Evolutionary conservation across 805 yeast genomes (phyloP).

Genomic region (Nakazawaea wyomingensis): DNA sequence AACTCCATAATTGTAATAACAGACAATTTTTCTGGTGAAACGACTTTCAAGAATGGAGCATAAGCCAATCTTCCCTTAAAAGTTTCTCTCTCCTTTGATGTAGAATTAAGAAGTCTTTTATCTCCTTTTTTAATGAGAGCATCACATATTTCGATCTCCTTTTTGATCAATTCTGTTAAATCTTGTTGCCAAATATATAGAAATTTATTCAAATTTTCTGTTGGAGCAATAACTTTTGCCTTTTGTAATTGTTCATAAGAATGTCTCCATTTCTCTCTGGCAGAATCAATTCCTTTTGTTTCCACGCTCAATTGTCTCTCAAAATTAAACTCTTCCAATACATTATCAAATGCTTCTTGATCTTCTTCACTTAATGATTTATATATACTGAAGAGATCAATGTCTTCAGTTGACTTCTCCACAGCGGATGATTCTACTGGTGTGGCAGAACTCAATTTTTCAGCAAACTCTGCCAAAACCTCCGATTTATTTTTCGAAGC

Average conservation of each 20-base stretch:
- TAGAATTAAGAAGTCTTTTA: too few species aligned
- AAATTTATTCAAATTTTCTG: constrained; percentile 62
- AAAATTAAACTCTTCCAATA: constrained; percentile 65
- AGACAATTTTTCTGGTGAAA: constrained; percentile 75
- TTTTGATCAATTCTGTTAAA: constrained; percentile 63
- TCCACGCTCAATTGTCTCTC: constrained; percentile 77
- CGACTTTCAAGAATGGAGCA: constrained; percentile 73
- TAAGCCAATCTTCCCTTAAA: constrained; percentile 48
- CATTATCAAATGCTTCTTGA: constrained; percentile 52
- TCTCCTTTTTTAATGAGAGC: constrained; percentile 28
- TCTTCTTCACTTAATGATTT: constrained; percentile 44
- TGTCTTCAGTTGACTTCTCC: constrained; percentile 9
- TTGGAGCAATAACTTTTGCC: constrained; percentile 47
- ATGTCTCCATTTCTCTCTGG: constrained; percentile 83
- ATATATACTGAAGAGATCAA: constrained; percentile 67
- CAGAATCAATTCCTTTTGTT: constrained; percentile 74
- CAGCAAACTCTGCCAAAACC: constrained; percentile 5
- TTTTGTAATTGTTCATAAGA: constrained; percentile 65
- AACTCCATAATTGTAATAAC: constrained; percentile 82
- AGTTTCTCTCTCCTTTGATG: too few species aligned
- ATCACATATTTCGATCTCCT: constrained; percentile 57
- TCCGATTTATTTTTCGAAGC: constrained; percentile 19
- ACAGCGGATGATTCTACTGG: constrained; percentile 9
- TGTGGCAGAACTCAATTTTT: constrained; percentile 5
- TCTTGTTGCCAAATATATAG: constrained; percentile 82